Evolutionary conservation across 495 filamentous ascomycete genomes (phyloP).

Genomic region (Aspergillus carlsbadensis): DNA sequence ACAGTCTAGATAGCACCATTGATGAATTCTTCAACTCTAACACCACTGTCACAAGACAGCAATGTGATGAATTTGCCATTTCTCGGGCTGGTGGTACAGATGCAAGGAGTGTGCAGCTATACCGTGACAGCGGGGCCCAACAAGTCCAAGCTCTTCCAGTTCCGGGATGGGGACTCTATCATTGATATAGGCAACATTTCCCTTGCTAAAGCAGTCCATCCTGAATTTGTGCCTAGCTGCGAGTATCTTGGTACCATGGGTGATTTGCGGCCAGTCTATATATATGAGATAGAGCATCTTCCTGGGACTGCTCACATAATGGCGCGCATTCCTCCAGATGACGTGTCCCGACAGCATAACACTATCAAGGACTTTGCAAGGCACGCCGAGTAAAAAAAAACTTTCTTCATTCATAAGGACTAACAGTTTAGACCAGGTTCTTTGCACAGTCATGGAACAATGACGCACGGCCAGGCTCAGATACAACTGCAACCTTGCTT

Average conservation of each 20-base stretch:
- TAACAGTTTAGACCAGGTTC: conserved; percentile 12
- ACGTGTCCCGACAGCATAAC: too few relatives aligned
- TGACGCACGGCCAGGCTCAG: too few relatives aligned
- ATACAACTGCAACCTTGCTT: too few relatives aligned
- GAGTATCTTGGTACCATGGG: conserved; percentile 18
- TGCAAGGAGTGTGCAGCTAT: conserved; percentile 29
- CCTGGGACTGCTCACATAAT: conserved; percentile 17
- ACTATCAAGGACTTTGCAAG: conserved; percentile 20
- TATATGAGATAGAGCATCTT: conserved; percentile 23
- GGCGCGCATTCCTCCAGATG: conserved; percentile 9
- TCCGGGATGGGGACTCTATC: conserved; percentile 15
- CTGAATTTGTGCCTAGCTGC: conserved; percentile 18
- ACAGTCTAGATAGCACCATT: too few relatives aligned
- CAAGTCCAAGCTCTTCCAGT: conserved; percentile 21
- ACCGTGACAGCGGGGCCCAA: conserved; percentile 24
- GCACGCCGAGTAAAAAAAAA: neutral
- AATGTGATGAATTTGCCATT: too few relatives aligned
- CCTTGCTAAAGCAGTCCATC: conserved; percentile 14
- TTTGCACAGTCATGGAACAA: conserved; percentile 20
- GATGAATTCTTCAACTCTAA: too few relatives aligned
- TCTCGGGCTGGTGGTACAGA: too few relatives aligned
- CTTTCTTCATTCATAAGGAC: too few relatives aligned
- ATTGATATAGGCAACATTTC: conserved; percentile 13
- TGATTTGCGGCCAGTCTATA: conserved; percentile 12
- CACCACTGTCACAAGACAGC: too few relatives aligned